Percentiles rank a stretch among this genome's conserved stretches.
Evolutionary conservation across 768 basidiomycete species (phyloP).

Genomic region (Termitomyces sp.): DNA sequence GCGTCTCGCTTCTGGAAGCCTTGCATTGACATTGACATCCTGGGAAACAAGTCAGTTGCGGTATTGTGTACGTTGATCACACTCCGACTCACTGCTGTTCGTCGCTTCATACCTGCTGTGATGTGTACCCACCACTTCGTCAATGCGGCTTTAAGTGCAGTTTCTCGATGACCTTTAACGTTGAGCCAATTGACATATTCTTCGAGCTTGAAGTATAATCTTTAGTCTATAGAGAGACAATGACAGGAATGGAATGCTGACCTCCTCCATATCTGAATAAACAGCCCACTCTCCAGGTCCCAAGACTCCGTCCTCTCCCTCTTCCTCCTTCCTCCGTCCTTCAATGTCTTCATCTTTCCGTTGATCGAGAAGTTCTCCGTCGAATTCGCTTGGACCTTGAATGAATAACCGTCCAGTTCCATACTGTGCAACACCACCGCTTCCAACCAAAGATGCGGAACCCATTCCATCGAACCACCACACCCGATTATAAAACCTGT

Average conservation of each 20-base stretch:
- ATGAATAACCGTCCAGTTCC: conserved; percentile 89
- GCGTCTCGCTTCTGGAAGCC: conserved; percentile 74
- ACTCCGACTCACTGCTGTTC: conserved; percentile 54
- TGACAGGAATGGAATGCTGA: conserved; percentile 28
- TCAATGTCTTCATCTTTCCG: conserved; percentile 55
- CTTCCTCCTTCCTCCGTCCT: conserved; percentile 66
- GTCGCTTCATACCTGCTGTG: conserved; percentile 71
- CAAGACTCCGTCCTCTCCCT: conserved; percentile 73
- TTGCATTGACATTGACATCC: conserved; percentile 68
- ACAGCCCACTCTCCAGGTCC: conserved; percentile 85
- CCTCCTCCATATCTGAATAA: conserved; percentile 85
- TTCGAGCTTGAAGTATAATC: conserved; percentile 54
- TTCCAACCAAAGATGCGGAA: conserved; percentile 70
- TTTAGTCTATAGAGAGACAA: conserved; percentile 2
- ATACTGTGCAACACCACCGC: conserved; percentile 75
- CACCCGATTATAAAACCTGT: conserved; percentile 90
- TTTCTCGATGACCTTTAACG: conserved; percentile 84
- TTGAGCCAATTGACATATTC: conserved; percentile 88
- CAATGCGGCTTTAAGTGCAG: conserved; percentile 69
- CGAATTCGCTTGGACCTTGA: conserved; percentile 86
- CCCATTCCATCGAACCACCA: conserved; percentile 99
- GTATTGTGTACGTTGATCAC: background rate
- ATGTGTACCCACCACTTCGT: conserved; percentile 85
- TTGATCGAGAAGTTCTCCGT: conserved; percentile 64
- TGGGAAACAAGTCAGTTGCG: conserved; percentile 22